A percentile compares a stretch with the other conserved stretches of the same genome.
Conservation (phyloP, 306 rosid species). For the Purshia tridentata region DNA sequence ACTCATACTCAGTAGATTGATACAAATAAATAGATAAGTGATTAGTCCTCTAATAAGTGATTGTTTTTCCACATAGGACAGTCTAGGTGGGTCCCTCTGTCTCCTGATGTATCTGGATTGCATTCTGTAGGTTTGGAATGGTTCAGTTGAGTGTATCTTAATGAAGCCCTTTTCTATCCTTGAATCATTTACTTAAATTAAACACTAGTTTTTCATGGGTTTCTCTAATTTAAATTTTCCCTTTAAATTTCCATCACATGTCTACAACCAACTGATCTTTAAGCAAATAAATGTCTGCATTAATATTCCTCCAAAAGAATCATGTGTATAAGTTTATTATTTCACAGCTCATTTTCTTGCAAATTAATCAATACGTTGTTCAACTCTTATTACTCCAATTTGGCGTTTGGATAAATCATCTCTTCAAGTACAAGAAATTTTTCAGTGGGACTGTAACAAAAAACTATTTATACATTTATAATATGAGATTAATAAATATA, state of each 20-base stretch:
- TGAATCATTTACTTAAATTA: neutral
- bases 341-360: neutral
- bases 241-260: neutral
- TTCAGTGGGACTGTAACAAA: no score
- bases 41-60: neutral
- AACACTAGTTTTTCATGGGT: neutral
- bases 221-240: neutral
- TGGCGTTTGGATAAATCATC: no score
- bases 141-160: constrained; percentile 1
- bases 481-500: no score
- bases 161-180: neutral
- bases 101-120: neutral
- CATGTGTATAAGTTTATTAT: neutral
- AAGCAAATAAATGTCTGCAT: neutral
- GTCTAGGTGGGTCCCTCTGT: neutral
- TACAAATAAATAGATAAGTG: no score
- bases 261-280: constrained; percentile 2
- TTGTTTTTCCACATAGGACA: neutral
- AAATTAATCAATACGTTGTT: no score
- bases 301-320: neutral
- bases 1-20: no score
- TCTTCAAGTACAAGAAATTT: no score
- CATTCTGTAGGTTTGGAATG: neutral
- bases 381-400: no score
- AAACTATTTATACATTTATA: no score